Evolutionary conservation across 768 basidiomycete species (phyloP).

Genomic region (Clitopilus hobsonii): DNA sequence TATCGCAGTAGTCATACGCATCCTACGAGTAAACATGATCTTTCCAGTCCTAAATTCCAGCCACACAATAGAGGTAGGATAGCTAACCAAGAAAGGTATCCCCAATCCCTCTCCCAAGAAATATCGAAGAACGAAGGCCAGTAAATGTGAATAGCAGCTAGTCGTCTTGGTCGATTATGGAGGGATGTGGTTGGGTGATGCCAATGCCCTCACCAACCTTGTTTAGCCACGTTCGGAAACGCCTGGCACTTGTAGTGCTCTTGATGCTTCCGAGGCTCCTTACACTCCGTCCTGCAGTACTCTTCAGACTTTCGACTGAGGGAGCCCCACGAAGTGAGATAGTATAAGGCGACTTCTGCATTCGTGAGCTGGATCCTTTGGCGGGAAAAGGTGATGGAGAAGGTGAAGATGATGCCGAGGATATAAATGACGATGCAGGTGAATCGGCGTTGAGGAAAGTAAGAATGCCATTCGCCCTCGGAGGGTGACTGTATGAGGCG

Average conservation of each 20-base stretch:
- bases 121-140: background rate
- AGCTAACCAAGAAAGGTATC: background rate
- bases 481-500: background rate
- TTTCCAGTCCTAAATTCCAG: background rate
- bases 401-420: background rate
- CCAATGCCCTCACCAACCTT: slow-evolving; percentile 23
- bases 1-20: background rate
- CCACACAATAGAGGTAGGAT: too few relatives aligned
- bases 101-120: background rate
- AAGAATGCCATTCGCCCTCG: background rate
- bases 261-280: slow-evolving; percentile 38
- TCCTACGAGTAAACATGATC: background rate
- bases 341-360: slow-evolving; percentile 1
- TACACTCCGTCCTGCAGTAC: slow-evolving; percentile 36
- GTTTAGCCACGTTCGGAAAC: slow-evolving; percentile 37
- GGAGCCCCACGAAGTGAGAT: slow-evolving; percentile 27
- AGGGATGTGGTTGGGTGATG: background rate
- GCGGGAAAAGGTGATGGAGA: background rate
- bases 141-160: slow-evolving; percentile 5
- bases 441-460: background rate
- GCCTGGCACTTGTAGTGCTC: slow-evolving; percentile 33
- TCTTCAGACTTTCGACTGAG: slow-evolving; percentile 45
- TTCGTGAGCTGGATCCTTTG: background rate
- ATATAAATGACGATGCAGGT: background rate
- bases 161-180: background rate